A percentile compares a stretch with the other conserved stretches of the same genome.
Evolutionary conservation across 2,329 filamentous ascomycete genomes (phyloP).

Genomic region (Colletotrichum sp.): DNA sequence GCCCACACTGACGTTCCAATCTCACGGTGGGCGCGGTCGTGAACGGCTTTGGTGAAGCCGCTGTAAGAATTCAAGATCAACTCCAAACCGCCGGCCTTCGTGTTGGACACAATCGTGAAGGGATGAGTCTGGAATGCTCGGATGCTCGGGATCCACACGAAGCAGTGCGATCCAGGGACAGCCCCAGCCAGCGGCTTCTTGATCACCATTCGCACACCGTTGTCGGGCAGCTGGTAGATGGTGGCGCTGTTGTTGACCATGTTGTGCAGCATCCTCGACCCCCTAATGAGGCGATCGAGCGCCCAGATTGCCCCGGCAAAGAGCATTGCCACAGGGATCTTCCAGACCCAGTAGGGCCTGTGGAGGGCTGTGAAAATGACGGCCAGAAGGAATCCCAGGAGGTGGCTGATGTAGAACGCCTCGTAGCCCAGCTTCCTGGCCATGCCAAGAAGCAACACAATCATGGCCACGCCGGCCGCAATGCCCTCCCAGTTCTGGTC

Average conservation of each 20-base stretch:
- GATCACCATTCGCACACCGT: constrained; percentile 50
- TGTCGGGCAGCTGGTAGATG: constrained; percentile 46
- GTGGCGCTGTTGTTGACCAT: constrained; percentile 44
- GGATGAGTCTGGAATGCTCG: constrained; percentile 59
- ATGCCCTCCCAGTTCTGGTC: constrained; percentile 39
- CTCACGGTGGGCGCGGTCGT: constrained; percentile 45
- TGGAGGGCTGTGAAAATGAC: constrained; percentile 48
- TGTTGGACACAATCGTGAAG: constrained; percentile 56
- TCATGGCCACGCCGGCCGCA: constrained; percentile 38
- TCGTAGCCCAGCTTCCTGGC: constrained; percentile 48
- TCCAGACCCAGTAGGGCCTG: constrained; percentile 43
- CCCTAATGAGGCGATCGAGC: constrained; percentile 47
- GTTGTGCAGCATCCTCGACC: constrained; percentile 29
- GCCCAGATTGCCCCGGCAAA: constrained; percentile 46
- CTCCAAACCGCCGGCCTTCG: constrained; percentile 42
- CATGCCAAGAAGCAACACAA: constrained; percentile 38
- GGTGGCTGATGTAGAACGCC: constrained; percentile 50
- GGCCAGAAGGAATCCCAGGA: constrained; percentile 44
- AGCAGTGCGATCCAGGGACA: constrained; percentile 45
- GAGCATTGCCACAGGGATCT: constrained; percentile 41
- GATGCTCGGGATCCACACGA: constrained; percentile 60
- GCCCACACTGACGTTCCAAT: constrained; percentile 45
- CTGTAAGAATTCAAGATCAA: constrained; percentile 55
- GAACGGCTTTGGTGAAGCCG: constrained; percentile 57
- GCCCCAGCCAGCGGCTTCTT: constrained; percentile 39